Base-by-base conservation (phyloP, 2,329 filamentous ascomycete species). In the Blastomyces parvus region DNA sequence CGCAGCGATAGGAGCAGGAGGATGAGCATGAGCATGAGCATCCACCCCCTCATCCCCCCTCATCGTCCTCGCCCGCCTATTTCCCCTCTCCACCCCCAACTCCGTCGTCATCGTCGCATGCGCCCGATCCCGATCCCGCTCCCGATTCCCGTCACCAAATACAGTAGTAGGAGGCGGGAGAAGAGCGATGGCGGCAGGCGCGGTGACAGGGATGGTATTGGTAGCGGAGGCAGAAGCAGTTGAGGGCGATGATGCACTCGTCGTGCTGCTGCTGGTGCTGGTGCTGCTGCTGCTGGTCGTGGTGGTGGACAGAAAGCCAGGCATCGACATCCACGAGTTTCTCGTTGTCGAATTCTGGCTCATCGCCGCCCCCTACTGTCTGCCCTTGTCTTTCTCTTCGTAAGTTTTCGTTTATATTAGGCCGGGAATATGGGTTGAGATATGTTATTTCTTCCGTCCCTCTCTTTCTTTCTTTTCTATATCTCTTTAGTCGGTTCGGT, bases 311-410 rank as follows among this genome's bases (percentile, higher is more conserved):
- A 84, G 81, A 73, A 83, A 74, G 72, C 76, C 79, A 71, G 78
- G 75, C 70, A 84, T 75, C 68, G 19, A 25, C 13, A 17, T 42
- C 40, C 79, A 78, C 73, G 82, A 83, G 74, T 79, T 42, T 17
- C 14, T 79, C 76, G 83, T 76, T 78, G 82, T 84, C 73, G 82
- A 82, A 74, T 80, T 79, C 76, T 83, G 76, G 79, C 82, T 84
- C 83, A 84, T 85, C 77, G 77, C 81, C 82, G 0, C 73, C 56
- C 70, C 27, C 40, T 13, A n/a, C 56, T 46, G 38, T 17, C n/a
- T 19, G 3, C 6, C 19, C 2, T 19, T 0, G 9, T 30, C 17
- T 55, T 55, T 59, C 8, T 30, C 17, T 42, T 42, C 40, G 1
- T 42, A 42, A 42, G 40, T 42, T 42, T 42, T 42, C 40, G 7